A percentile compares a stretch with the other conserved stretches of the same genome.
Conservation (phyloP, 1,284 basidiomycete species). For the Pseudozyma sp. region DNA sequence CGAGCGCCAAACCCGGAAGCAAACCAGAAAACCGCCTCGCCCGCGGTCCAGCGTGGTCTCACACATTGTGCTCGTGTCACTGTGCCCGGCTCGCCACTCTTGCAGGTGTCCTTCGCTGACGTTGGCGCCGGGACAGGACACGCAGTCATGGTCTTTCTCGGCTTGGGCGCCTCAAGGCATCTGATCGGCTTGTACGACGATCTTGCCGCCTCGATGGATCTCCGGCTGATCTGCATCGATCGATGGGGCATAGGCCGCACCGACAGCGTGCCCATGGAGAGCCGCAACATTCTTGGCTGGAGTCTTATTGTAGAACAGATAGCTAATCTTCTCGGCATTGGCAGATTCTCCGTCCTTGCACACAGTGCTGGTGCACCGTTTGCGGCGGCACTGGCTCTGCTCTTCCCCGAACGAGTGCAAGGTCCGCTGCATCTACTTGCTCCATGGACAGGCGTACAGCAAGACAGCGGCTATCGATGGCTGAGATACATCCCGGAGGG, state of each 20-base stretch:
- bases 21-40: not conserved
- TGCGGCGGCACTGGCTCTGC: constrained; percentile 85
- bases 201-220: constrained; percentile 85
- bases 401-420: constrained; percentile 78
- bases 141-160: constrained; percentile 90
- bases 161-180: constrained; percentile 91
- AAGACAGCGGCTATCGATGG: constrained; percentile 92
- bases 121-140: constrained; percentile 83
- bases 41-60: constrained; percentile 71
- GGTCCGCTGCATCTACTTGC: constrained; percentile 90
- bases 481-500: constrained; percentile 94
- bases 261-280: constrained; percentile 77
- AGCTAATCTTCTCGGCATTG: constrained; percentile 81
- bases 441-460: constrained; percentile 91
- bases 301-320: constrained; percentile 88
- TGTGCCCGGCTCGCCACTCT: constrained; percentile 78
- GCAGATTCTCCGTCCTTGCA: constrained; percentile 87
- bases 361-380: constrained; percentile 98
- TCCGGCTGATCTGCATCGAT: constrained; percentile 93
- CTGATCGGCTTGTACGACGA: constrained; percentile 95
- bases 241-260: constrained; percentile 94
- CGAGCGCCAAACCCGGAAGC: not conserved
- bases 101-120: constrained; percentile 92
- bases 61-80: constrained; percentile 84
- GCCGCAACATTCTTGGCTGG: constrained; percentile 87